phyloP scores from a whole-genome alignment of 306 rosid genomes.

The Leucaena leucocephala region DNA sequence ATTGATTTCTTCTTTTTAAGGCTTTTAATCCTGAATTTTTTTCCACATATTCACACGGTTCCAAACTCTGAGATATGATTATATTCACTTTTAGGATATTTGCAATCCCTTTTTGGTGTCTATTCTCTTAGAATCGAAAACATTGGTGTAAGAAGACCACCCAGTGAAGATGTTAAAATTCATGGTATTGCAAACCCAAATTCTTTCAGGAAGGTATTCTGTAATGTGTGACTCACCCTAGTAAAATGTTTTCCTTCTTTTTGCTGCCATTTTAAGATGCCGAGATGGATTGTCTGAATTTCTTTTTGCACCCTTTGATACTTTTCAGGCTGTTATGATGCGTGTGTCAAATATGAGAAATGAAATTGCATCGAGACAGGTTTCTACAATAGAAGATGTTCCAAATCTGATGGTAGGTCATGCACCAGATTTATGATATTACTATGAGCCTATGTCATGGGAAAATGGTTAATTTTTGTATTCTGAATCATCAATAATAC shows the following conservation, averaged over 20 bases:
- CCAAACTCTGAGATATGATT: slow-evolving; percentile 16
- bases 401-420: slow-evolving; percentile 60
- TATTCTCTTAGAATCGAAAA: slow-evolving; percentile 86
- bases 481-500: slow-evolving; percentile 22
- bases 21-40: neutral
- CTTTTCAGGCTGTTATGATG: slow-evolving; percentile 82
- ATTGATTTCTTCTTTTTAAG: neutral
- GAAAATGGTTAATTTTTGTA: slow-evolving; percentile 8
- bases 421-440: slow-evolving; percentile 8
- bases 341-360: slow-evolving; percentile 68
- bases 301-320: slow-evolving; percentile 28
- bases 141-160: slow-evolving; percentile 82
- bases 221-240: neutral
- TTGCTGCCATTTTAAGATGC: slow-evolving; percentile 11
- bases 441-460: neutral
- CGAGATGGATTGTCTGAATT: slow-evolving; percentile 1
- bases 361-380: slow-evolving; percentile 61
- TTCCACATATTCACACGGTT: slow-evolving; percentile 20
- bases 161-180: slow-evolving; percentile 90
- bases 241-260: neutral
- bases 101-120: slow-evolving; percentile 85
- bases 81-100: slow-evolving; percentile 57
- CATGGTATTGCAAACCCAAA: slow-evolving; percentile 82
- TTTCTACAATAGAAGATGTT: slow-evolving; percentile 57
- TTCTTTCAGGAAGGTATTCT: slow-evolving; percentile 79